A percentile compares a stretch with the other conserved stretches of the same genome.
phyloP scores from a whole-genome alignment of 441 rosid species.

The Eugenia klotzschiana region DNA sequence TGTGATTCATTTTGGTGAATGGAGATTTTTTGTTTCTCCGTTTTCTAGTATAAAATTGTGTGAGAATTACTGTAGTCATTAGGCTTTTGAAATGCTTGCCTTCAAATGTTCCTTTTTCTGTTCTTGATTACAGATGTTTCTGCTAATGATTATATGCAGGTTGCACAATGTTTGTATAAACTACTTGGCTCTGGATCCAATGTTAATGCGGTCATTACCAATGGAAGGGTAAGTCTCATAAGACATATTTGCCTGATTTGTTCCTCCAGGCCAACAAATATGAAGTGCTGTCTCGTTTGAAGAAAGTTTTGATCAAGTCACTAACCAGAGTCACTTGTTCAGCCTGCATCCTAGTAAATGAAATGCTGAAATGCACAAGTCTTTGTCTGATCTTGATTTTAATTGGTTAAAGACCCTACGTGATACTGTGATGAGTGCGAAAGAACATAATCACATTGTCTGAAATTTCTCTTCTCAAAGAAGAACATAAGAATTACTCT shows the following conservation, averaged over 20 bases:
- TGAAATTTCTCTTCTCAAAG: not conserved
- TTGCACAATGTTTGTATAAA: conserved; percentile 41
- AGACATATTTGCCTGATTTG: not conserved
- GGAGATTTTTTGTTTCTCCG: not conserved
- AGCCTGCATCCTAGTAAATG: not conserved
- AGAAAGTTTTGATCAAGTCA: not conserved
- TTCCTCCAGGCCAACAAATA: not conserved
- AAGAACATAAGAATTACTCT: not conserved
- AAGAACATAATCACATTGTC: not conserved
- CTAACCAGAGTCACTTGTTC: not conserved
- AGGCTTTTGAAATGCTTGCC: not conserved
- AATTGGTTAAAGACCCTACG: not conserved
- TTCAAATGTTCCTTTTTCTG: not conserved
- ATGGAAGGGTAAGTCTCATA: conserved; percentile 68
- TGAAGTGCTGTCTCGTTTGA: not conserved
- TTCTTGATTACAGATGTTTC: not conserved
- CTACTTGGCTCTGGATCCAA: conserved; percentile 58
- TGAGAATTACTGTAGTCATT: not conserved
- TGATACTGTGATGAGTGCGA: not conserved
- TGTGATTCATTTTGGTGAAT: not conserved
- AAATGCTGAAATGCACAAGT: not conserved
- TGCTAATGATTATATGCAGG: conserved; percentile 33
- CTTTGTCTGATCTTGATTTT: not conserved
- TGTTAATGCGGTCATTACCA: conserved; percentile 69
- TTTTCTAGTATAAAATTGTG: not conserved